phyloP scores from a whole-genome alignment of 176 grass and related monocot species.

The Aegilops speltoides region DNA sequence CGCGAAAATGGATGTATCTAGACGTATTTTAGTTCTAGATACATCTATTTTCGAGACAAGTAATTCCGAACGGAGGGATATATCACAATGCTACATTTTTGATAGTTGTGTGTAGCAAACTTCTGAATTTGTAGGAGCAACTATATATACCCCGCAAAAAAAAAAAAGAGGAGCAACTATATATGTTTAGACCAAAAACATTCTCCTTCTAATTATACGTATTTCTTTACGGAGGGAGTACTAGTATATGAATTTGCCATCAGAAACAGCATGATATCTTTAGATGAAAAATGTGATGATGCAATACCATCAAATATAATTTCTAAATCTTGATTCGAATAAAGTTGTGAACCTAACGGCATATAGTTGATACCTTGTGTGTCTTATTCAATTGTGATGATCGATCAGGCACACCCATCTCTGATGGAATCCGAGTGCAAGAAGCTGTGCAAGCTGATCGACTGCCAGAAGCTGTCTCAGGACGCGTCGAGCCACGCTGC shows the following conservation, averaged over 20 bases:
- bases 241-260: neutral
- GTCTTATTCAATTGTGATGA: neutral
- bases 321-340: neutral
- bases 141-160: no score
- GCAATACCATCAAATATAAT: neutral
- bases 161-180: neutral
- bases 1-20: no score
- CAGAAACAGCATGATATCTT: neutral
- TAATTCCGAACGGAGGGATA: no score
- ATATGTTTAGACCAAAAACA: neutral
- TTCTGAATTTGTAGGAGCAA: neutral
- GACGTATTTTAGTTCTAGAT: no score
- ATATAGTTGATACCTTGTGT: neutral
- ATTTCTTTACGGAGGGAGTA: no score
- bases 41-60: no score
- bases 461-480: constrained; percentile 66
- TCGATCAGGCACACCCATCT: constrained; percentile 73
- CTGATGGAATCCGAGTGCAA: constrained; percentile 91
- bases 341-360: neutral
- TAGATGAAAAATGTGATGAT: neutral
- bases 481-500: constrained; percentile 68
- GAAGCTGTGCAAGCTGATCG: constrained; percentile 91
- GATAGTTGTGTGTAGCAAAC: neutral
- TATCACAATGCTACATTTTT: neutral
- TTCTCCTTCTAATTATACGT: neutral